A percentile compares a stretch with the other conserved stretches of the same genome.
Conservation (phyloP, 2,329 filamentous ascomycete genomes). For the Fusarium sp. region DNA sequence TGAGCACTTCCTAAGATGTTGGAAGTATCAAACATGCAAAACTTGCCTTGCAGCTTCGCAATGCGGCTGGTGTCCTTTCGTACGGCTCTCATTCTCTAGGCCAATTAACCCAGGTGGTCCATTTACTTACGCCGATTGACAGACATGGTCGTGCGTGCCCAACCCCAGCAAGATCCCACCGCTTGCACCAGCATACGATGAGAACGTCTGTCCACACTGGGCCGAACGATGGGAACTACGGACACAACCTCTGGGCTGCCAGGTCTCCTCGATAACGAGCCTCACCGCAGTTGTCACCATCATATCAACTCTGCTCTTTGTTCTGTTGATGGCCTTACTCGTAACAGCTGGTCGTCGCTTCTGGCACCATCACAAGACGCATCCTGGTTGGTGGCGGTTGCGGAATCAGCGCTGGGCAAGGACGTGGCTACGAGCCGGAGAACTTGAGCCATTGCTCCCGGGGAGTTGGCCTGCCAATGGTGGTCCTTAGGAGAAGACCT, state of each 20-base stretch:
- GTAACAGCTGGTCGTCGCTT: conserved; percentile 40
- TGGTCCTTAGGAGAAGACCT: conserved; percentile 13
- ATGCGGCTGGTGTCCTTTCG: conserved; percentile 68
- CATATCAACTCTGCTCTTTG: conserved; percentile 47
- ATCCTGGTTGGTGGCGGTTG: conserved; percentile 38
- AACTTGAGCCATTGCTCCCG: conserved; percentile 51
- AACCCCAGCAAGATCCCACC: conserved; percentile 61
- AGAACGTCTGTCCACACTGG: conserved; percentile 66
- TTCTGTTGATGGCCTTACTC: conserved; percentile 45
- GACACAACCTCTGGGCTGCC: conserved; percentile 54
- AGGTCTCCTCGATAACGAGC: conserved; percentile 54
- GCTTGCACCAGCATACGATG: conserved; percentile 64
- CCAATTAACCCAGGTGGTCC: neutral
- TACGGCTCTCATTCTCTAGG: conserved; percentile 47
- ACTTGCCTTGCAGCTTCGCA: conserved; percentile 59
- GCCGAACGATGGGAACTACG: conserved; percentile 58
- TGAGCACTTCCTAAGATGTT: conserved; percentile 63
- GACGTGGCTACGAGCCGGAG: conserved; percentile 38
- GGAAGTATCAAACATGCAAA: conserved; percentile 63
- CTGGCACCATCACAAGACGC: conserved; percentile 40
- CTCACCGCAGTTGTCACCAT: conserved; percentile 50
- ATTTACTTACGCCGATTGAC: conserved; percentile 23
- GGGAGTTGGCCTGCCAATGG: conserved; percentile 17
- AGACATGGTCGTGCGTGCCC: conserved; percentile 69
- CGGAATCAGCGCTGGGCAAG: conserved; percentile 34